These are phyloP conservation scores for Schizonepeta tenuifolia DNA, from an alignment of 257 asterid species.

Conservation along the genomic window DNA sequence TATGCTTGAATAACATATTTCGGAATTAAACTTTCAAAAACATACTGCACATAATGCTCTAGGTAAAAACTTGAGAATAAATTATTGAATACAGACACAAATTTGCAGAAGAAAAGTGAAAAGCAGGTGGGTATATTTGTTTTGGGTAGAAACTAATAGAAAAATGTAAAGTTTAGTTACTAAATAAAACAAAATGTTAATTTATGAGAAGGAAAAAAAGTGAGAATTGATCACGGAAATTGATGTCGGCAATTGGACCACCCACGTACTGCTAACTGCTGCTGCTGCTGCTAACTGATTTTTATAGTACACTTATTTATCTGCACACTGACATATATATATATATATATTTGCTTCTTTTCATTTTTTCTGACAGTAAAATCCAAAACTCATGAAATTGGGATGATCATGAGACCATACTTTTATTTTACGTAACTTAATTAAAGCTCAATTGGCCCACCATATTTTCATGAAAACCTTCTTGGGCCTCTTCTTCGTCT, in stretches of 20 bases:
- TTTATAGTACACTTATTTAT: not conserved
- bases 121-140: not conserved
- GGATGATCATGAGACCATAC: not conserved
- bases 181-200: not conserved
- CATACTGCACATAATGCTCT: too few relatives aligned
- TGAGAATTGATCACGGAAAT: constrained; percentile 6
- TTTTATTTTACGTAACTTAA: not conserved
- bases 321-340: constrained; percentile 22
- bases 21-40: too few relatives aligned
- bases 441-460: constrained; percentile 20
- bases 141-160: not conserved
- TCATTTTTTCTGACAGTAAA: constrained; percentile 26
- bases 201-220: not conserved
- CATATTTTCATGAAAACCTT: constrained; percentile 1
- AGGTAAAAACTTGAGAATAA: too few relatives aligned
- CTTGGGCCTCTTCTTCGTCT: not conserved
- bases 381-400: constrained; percentile 7
- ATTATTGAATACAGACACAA: too few relatives aligned
- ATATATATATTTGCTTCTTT: not conserved
- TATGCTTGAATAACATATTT: too few relatives aligned
- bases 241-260: constrained; percentile 30
- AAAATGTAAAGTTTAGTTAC: not conserved
- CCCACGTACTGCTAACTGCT: not conserved
- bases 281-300: too few relatives aligned
- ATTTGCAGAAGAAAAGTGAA: not conserved